Percentiles rank a stretch among this genome's conserved stretches.
Conservation (phyloP, 495 filamentous ascomycete genomes). For the Emericellopsis terricola region DNA sequence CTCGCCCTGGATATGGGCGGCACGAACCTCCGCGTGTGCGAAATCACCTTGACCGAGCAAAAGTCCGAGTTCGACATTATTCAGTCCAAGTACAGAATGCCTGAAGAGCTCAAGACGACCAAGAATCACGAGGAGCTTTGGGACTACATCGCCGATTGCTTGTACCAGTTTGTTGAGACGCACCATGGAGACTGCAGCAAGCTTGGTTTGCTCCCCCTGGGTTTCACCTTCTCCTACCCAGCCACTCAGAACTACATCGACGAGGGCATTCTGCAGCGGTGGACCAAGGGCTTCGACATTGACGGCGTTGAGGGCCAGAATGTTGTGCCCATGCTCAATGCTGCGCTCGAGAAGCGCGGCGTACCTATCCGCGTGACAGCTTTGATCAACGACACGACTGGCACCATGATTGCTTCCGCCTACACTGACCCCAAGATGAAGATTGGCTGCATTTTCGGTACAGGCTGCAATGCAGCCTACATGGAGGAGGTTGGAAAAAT, state of each 20-base stretch:
- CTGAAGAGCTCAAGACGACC: constrained; percentile 86
- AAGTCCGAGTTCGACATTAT: constrained; percentile 97
- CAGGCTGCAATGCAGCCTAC: constrained; percentile 95
- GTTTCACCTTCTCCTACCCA: constrained; percentile 98
- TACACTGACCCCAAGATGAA: constrained; percentile 86
- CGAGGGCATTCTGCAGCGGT: constrained; percentile 86
- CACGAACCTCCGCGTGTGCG: constrained; percentile 94
- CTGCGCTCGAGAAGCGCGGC: constrained; percentile 57
- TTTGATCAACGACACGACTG: constrained; percentile 94
- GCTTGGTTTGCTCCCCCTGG: constrained; percentile 53
- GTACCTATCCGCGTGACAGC: constrained; percentile 88
- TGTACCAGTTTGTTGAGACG: constrained; percentile 87
- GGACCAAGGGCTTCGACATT: constrained; percentile 99
- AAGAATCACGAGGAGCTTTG: constrained; percentile 84
- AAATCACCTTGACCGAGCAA: constrained; percentile 77
- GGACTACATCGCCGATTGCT: constrained; percentile 94
- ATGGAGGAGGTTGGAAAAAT: constrained; percentile 86
- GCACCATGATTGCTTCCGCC: constrained; percentile 93
- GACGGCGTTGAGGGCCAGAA: constrained; percentile 87
- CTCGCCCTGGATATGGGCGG: constrained; percentile 96
- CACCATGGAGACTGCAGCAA: constrained; percentile 56
- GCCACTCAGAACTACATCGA: constrained; percentile 94
- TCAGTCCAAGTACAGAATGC: constrained; percentile 96
- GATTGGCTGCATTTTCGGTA: constrained; percentile 97
- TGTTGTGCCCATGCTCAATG: constrained; percentile 85